Evolutionary conservation across 2,329 filamentous ascomycete genomes (phyloP).

Genomic region (Trichoderma guizhouense): DNA sequence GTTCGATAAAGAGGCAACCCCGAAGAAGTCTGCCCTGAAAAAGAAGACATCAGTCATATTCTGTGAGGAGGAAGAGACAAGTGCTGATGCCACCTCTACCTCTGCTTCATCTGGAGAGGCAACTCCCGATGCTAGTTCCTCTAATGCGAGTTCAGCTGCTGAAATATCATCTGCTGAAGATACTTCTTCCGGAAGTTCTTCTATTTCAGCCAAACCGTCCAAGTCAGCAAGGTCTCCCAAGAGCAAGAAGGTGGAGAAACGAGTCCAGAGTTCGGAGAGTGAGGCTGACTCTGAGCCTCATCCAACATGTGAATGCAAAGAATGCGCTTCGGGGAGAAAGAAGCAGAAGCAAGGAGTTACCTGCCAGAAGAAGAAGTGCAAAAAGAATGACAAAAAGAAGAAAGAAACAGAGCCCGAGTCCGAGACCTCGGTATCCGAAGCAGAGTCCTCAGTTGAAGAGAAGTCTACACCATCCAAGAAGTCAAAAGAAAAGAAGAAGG

Average conservation of each 20-base stretch:
- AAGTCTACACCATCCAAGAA: slow-evolving; percentile 13
- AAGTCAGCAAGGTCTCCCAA: slow-evolving; percentile 23
- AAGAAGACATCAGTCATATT: slow-evolving; percentile 31
- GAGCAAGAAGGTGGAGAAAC: slow-evolving; percentile 22
- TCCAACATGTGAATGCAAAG: slow-evolving; percentile 29
- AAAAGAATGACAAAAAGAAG: slow-evolving; percentile 24
- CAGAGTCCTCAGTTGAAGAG: slow-evolving; percentile 17
- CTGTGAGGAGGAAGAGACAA: slow-evolving; percentile 23
- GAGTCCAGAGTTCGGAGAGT: slow-evolving; percentile 24
- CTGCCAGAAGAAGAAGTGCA: slow-evolving; percentile 22
- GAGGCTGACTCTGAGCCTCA: slow-evolving; percentile 35
- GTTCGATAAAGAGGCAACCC: slow-evolving; percentile 35
- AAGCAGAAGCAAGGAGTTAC: slow-evolving; percentile 8
- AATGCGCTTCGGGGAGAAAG: slow-evolving; percentile 23
- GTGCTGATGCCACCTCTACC: slow-evolving; percentile 1
- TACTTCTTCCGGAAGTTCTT: slow-evolving; percentile 22
- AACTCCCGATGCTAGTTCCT: slow-evolving; percentile 9
- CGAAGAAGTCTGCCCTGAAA: slow-evolving; percentile 39
- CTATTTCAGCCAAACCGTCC: slow-evolving; percentile 22
- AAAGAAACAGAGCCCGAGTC: slow-evolving; percentile 8
- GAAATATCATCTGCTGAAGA: slow-evolving; percentile 22
- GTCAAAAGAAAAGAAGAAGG: slow-evolving; percentile 4
- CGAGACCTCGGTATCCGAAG: slow-evolving; percentile 23
- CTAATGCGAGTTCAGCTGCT: neutral
- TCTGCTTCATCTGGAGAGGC: slow-evolving; percentile 23